phyloP scores from a whole-genome alignment of 495 filamentous ascomycete genomes.

The Tuber calosporum region DNA sequence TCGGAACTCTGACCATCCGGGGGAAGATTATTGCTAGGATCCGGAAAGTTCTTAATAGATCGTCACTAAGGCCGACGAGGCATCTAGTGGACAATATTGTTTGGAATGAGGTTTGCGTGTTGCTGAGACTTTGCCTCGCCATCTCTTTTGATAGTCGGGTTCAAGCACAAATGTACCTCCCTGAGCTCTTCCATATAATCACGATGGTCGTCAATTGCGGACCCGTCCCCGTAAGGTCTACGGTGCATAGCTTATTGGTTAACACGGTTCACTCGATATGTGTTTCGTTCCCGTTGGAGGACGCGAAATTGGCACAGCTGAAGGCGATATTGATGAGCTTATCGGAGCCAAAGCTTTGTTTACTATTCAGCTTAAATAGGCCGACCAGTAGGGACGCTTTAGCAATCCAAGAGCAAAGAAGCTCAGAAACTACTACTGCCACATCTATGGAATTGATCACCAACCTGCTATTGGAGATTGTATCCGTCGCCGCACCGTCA shows the following conservation, averaged over 20 bases:
- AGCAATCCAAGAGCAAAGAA: conserved; percentile 38
- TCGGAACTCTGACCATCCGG: conserved; percentile 56
- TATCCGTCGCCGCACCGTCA: conserved; percentile 54
- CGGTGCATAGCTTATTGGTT: conserved; percentile 55
- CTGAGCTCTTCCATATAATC: conserved; percentile 60
- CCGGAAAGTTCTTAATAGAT: conserved; percentile 57
- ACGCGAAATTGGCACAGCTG: conserved; percentile 50
- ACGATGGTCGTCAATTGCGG: conserved; percentile 61
- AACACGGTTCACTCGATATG: conserved; percentile 61
- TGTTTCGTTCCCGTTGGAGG: conserved; percentile 55
- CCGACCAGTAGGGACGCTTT: conserved; percentile 40
- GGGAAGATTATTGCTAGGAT: conserved; percentile 56
- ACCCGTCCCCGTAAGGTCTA: conserved; percentile 48
- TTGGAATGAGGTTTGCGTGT: conserved; percentile 58
- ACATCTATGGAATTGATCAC: conserved; percentile 45
- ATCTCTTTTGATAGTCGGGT: conserved; percentile 59
- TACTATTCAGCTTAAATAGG: conserved; percentile 42
- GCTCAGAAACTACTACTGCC: conserved; percentile 33
- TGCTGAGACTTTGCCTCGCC: conserved; percentile 57
- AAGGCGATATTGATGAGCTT: conserved; percentile 51
- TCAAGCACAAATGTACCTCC: conserved; percentile 57
- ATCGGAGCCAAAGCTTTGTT: conserved; percentile 48
- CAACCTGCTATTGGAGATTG: conserved; percentile 55
- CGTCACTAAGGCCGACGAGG: conserved; percentile 56
- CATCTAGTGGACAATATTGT: conserved; percentile 56